phyloP scores from a whole-genome alignment of 2,329 filamentous ascomycete species.

The Xylariaceae sp. region DNA sequence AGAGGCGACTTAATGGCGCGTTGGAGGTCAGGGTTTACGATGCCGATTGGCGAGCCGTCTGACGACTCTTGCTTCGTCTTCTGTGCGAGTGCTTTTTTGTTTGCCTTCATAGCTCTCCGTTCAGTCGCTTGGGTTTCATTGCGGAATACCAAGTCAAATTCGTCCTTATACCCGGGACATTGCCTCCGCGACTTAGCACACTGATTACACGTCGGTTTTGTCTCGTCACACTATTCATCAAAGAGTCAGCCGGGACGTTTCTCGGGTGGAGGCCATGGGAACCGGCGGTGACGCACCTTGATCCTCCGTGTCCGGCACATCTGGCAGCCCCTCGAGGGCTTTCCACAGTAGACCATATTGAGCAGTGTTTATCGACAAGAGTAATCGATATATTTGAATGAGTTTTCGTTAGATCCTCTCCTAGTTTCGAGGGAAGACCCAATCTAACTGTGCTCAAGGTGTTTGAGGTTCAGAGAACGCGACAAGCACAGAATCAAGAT shows the following conservation, averaged over 20 bases:
- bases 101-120: conserved; percentile 54
- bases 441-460: too few species aligned
- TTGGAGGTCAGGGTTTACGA: conserved; percentile 8
- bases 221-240: conserved; percentile 60
- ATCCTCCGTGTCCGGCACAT: conserved; percentile 71
- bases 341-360: conserved; percentile 62
- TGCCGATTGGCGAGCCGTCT: neutral
- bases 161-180: conserved; percentile 66
- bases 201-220: conserved; percentile 61
- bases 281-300: conserved; percentile 49
- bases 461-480: too few species aligned
- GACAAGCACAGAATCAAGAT: too few species aligned
- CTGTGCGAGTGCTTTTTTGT: conserved; percentile 39
- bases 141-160: conserved; percentile 68
- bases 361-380: neutral
- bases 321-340: conserved; percentile 65
- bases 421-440: too few species aligned
- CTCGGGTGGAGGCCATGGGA: neutral
- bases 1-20: conserved; percentile 15
- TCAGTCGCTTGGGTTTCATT: conserved; percentile 68
- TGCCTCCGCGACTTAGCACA: conserved; percentile 59
- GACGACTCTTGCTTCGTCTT: conserved; percentile 24
- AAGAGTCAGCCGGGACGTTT: conserved; percentile 12
- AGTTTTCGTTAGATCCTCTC: too few species aligned
- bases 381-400: too few species aligned